phyloP scores from a whole-genome alignment of 768 basidiomycete genomes.

The Lenzites betulinus region DNA sequence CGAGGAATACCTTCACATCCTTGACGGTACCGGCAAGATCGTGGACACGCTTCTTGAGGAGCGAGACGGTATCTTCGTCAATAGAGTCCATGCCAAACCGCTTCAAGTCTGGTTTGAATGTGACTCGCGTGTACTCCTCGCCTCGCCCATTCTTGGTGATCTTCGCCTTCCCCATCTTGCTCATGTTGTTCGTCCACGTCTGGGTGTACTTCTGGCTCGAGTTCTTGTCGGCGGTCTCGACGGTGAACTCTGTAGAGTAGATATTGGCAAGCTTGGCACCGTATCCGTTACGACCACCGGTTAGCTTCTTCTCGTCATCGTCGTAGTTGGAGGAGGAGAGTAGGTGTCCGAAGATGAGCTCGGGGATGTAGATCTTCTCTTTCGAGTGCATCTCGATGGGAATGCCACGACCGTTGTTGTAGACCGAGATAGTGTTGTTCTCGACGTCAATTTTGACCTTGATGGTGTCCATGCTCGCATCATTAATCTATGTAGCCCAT shows the following conservation, averaged over 20 bases:
- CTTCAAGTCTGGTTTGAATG: constrained; percentile 88
- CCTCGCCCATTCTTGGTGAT: constrained; percentile 87
- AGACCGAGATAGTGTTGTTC: constrained; percentile 83
- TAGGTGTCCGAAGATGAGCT: constrained; percentile 95
- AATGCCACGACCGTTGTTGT: constrained; percentile 95
- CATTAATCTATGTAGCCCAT: constrained; percentile 70
- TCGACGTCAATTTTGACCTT: constrained; percentile 88
- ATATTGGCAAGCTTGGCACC: constrained; percentile 99
- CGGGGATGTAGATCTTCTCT: constrained; percentile 94
- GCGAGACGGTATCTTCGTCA: constrained; percentile 86
- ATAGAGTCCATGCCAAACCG: constrained; percentile 92
- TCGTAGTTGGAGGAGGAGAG: constrained; percentile 97
- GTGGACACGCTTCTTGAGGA: constrained; percentile 92
- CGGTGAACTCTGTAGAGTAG: constrained; percentile 93
- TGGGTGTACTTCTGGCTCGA: constrained; percentile 91
- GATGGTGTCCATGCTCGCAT: constrained; percentile 85
- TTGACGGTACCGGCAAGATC: constrained; percentile 96
- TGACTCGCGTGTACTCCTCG: constrained; percentile 91
- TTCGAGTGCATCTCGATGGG: constrained; percentile 94
- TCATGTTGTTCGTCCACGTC: constrained; percentile 94
- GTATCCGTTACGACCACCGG: constrained; percentile 97
- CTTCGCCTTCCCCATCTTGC: constrained; percentile 82
- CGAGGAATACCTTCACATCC: constrained; percentile 91
- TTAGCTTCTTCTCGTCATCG: constrained; percentile 97
- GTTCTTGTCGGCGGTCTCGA: constrained; percentile 93